Percentiles rank a stretch among this genome's conserved stretches.
Evolutionary conservation across 352 stramenopile genomes (phyloP).

Genomic region (Globisporangium alternatum): DNA sequence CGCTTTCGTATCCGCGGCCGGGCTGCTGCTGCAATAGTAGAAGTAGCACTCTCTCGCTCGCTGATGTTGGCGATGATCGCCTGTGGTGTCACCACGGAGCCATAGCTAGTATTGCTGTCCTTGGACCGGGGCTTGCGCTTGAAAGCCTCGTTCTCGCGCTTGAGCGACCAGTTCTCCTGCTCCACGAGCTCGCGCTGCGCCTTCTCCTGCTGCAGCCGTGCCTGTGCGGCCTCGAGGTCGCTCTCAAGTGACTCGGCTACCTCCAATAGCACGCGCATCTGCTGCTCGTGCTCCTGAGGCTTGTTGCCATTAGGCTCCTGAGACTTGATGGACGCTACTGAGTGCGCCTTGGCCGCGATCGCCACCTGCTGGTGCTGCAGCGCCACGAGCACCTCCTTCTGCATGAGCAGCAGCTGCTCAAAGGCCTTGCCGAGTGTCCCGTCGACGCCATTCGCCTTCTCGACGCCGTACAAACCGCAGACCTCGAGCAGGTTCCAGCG

Average conservation of each 20-base stretch:
- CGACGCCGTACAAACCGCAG: slow-evolving; percentile 42
- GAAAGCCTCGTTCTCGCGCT: slow-evolving; percentile 26
- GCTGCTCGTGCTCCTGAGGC: slow-evolving; percentile 18
- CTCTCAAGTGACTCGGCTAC: slow-evolving; percentile 60
- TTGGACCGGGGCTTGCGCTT: slow-evolving; percentile 8
- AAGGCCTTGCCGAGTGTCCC: slow-evolving; percentile 34
- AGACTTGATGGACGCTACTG: not conserved
- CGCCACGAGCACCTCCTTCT: slow-evolving; percentile 46
- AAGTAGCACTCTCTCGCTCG: not conserved
- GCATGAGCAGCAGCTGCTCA: slow-evolving; percentile 34
- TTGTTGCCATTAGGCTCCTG: not conserved
- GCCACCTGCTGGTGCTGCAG: slow-evolving; percentile 29
- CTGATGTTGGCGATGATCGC: not conserved
- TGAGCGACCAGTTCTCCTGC: slow-evolving; percentile 43
- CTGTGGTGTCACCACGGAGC: not conserved
- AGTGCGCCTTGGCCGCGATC: slow-evolving; percentile 11
- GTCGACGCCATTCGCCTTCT: slow-evolving; percentile 33
- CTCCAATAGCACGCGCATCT: slow-evolving; percentile 63
- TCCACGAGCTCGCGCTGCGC: slow-evolving; percentile 40
- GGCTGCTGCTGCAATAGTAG: not conserved
- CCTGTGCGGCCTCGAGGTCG: slow-evolving; percentile 48
- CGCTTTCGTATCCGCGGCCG: slow-evolving; percentile 23
- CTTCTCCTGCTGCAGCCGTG: slow-evolving; percentile 46
- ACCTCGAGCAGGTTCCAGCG: slow-evolving; percentile 57
- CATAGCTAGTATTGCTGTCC: not conserved